Base-by-base conservation (phyloP, 2,329 filamentous ascomycete species). In the Cucurbitaria berberidis region DNA sequence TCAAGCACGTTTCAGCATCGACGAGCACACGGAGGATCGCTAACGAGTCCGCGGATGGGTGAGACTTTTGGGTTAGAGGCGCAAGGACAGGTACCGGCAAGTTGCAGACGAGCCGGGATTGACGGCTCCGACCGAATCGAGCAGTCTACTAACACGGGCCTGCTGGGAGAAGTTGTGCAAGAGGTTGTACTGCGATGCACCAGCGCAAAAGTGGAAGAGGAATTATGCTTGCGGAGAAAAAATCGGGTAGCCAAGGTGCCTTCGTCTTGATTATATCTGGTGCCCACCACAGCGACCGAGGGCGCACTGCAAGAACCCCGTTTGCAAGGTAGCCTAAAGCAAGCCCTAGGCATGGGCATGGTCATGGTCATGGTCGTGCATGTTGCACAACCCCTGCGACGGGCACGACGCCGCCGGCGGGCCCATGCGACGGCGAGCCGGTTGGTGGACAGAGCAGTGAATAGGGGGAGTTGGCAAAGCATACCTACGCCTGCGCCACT, bases 1-100 rank as follows among this genome's bases (percentile, higher is more conserved):
- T 75, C 72, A 75, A 65, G 62, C 63, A 67, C 66, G 72, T 75
- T 75, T 75, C 72, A 75, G 69, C 67, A 74, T 72, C 53, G 53
- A 72, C 68, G 61, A 64, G 62, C 57, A 58, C 51, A 54, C 62
- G 60, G 55, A 64, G 57, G 57, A 66, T 64, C 56, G 58, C 59
- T 60, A 55, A 51, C 55, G 53, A 62, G 56, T 51, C 53, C 59
- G 55, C 59, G 63, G 56, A 58, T 61, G 60, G 57, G 57, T 63
- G 64, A 45, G 56, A 60, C 59, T 57, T 60, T 66, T 66, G 59
- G 61, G 61, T 64, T 62, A 55, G 55, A 63, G 53, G 50, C 57
- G 47, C 52, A n/a, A n/a, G n/a, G n/a, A n/a, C 56, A 64, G 62
- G 61, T 64, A 67, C 63, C 64, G 61, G 60, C 60, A 60, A 58